Evolutionary conservation across 306 rosid genomes (phyloP).

Genomic region (Spatholobus suberectus): DNA sequence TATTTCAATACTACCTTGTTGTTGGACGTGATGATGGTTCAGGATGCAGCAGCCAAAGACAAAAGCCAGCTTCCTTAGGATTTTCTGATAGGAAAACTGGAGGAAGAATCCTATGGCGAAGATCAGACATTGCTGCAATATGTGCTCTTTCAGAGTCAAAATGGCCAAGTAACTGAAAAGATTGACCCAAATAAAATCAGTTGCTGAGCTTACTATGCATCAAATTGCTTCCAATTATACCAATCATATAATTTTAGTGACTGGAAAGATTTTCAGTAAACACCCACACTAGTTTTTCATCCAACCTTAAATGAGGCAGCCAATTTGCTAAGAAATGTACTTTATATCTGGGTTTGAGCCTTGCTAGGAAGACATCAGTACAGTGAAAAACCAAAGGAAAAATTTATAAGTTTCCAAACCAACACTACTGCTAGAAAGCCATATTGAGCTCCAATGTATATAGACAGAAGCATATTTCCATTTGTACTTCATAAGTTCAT

Average conservation of each 20-base stretch:
- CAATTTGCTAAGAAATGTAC: slow-evolving; percentile 9
- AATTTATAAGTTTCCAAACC: slow-evolving; percentile 4
- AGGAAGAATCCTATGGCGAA: slow-evolving; percentile 87
- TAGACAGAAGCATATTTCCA: slow-evolving; percentile 4
- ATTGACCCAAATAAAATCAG: slow-evolving; percentile 43
- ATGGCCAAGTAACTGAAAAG: slow-evolving; percentile 82
- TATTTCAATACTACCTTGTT: slow-evolving; percentile 64
- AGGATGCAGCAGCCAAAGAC: slow-evolving; percentile 95
- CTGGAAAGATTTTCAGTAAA: slow-evolving; percentile 30
- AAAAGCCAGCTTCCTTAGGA: slow-evolving; percentile 89
- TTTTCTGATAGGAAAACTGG: slow-evolving; percentile 80
- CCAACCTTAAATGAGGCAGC: slow-evolving; percentile 17
- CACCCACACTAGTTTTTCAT: slow-evolving; percentile 9
- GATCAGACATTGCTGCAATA: slow-evolving; percentile 77
- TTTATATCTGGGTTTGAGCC: slow-evolving; percentile 5
- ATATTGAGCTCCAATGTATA: neutral
- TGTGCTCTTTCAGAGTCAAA: slow-evolving; percentile 73
- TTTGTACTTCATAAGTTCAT: neutral
- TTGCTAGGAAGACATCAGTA: neutral
- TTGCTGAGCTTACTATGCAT: slow-evolving; percentile 23
- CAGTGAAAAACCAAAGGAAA: neutral
- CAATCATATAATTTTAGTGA: slow-evolving; percentile 17
- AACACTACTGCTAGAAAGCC: slow-evolving; percentile 25
- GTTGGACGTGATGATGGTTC: slow-evolving; percentile 88
- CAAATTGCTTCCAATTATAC: slow-evolving; percentile 29